Evolutionary conservation across 2,329 filamentous ascomycete species (phyloP).

Genomic region (Didymellaceae sp.): DNA sequence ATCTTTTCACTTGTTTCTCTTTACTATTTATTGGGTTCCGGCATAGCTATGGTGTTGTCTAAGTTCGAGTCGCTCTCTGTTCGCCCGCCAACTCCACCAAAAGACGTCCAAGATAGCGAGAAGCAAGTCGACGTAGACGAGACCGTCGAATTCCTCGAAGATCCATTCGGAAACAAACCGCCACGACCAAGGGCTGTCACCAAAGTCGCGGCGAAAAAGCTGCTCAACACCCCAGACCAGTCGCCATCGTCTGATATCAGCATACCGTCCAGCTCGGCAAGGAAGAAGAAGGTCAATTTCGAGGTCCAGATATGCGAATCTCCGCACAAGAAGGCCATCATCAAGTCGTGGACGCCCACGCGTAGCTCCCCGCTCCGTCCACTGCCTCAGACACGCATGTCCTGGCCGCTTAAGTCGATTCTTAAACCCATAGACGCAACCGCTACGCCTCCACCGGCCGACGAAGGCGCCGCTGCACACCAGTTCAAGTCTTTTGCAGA

Average conservation of each 20-base stretch:
- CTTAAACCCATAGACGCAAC: slow-evolving; percentile 70
- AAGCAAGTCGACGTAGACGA: slow-evolving; percentile 47
- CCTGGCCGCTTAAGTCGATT: slow-evolving; percentile 73
- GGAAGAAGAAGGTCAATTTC: slow-evolving; percentile 62
- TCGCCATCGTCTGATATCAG: slow-evolving; percentile 53
- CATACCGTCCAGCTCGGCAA: slow-evolving; percentile 39
- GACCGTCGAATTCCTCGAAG: slow-evolving; percentile 52
- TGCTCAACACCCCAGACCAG: slow-evolving; percentile 49
- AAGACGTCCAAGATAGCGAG: slow-evolving; percentile 50
- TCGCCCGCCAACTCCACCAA: slow-evolving; percentile 64
- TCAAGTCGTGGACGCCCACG: slow-evolving; percentile 39
- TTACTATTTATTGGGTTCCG: slow-evolving; percentile 30
- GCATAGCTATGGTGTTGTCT: slow-evolving; percentile 51
- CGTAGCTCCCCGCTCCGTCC: slow-evolving; percentile 54
- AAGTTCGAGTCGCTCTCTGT: slow-evolving; percentile 56
- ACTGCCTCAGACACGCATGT: slow-evolving; percentile 58
- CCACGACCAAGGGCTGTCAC: slow-evolving; percentile 28
- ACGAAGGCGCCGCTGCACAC: slow-evolving; percentile 52
- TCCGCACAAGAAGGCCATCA: slow-evolving; percentile 54
- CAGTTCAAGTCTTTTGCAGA: slow-evolving; percentile 68
- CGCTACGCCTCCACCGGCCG: slow-evolving; percentile 43
- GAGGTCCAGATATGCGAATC: slow-evolving; percentile 66
- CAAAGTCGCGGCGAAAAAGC: slow-evolving; percentile 24
- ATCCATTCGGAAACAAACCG: slow-evolving; percentile 48
- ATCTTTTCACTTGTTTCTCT: slow-evolving; percentile 25